Base-by-base conservation (phyloP, 495 filamentous ascomycete species). In the Penicillium robsamsonii region DNA sequence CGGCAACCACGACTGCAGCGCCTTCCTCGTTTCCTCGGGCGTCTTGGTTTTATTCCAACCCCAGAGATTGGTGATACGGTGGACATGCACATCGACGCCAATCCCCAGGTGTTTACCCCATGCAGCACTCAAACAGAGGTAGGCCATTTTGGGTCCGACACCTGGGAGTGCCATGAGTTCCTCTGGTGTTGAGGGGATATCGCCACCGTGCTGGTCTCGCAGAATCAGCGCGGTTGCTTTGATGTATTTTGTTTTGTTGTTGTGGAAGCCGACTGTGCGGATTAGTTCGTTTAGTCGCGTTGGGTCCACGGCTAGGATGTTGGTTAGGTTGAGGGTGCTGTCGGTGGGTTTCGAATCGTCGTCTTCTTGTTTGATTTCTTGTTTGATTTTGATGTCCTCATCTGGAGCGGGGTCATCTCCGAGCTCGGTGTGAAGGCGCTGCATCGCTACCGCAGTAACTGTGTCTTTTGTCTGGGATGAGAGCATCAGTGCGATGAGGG, bases 81-180 rank as follows among this genome's bases (percentile, higher is more conserved):
- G 84, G 18, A 87, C 84, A 60, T 87, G 84, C 7, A 86, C 84
- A 63, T 87, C 84, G 6, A 87, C 84, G 0, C 84, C 84, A 41
- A 87, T 87, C 4, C 84, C 84, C 46, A 82, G 75, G 45, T 81
- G 75, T 30, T 78, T 75, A 8, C 81, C 82, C 84, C 84, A 87
- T 1, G 84, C 84, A 1, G 84, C 77, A 33, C 78, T 87, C 81
- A 97, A 83, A 70, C 91, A 96, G 4, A 98, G 81, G 65, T 95
- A 91, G 18, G 90, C 94, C 93, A 98, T 98, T 74, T 98, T 98
- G 6, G 94, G 94, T 0, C 94, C 94, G 0, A 98, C 93, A 2
- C 94, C 94, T 0, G 94, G 94, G 0, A 98, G 82, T 7, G 84
- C 79, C 65, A 86, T 85, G 17, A 98, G 77, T 0, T 86, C 92